Base-by-base conservation (phyloP, 2,329 filamentous ascomycete species). In the Fusarium citri region DNA sequence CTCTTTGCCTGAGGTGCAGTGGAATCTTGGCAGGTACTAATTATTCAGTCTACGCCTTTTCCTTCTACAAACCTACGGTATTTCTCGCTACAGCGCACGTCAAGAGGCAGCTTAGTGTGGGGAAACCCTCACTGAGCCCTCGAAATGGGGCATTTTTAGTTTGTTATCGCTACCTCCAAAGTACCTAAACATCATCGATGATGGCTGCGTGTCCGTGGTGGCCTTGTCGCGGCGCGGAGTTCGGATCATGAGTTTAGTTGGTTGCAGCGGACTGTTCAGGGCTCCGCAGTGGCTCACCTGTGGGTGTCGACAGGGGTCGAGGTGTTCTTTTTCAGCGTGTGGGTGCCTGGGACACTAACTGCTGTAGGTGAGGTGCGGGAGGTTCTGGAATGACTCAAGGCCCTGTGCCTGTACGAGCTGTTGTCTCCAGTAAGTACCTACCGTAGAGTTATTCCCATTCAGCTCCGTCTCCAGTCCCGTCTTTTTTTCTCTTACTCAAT, bases 371-470 rank as follows among this genome's bases (percentile, higher is more conserved):
- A 67, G 48, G 49, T 26, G 49, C 40, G 37, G 46, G 42, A 57
- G 57, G 41, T 72, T 72, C 69, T 75, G 73, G 73, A 74, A 75
- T 75, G 73, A 75, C 63, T 75, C 73, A 70, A 72, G 63, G 55
- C 62, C 54, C 47, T 68, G 58, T 49, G 37, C 37, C 50, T 64
- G 59, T 64, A 64, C 31, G 37, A 40, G 43, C 48, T 50, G 45
- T 59, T 43, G 59, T 60, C 28, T 48, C 42, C 28, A 62, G 45
- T 15, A 48, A 31, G 20, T 28, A 31, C 31, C 28, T 28, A 31
- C 31, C 28, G 30, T 49, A 28, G n/a, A 53, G 49, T 53, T 53
- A 53, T 53, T 42, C 26, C 23, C 49, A 53, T 56, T 59, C 42
- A 55, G 46, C 47, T 47, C 58, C 53, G 45, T 47, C 31, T 50